Evolutionary conservation across 192 early-diverging fungal genomes (phyloP), one percentile per base, ranked within the genome.

Genomic region (Mycoemilia scoparia): DNA sequence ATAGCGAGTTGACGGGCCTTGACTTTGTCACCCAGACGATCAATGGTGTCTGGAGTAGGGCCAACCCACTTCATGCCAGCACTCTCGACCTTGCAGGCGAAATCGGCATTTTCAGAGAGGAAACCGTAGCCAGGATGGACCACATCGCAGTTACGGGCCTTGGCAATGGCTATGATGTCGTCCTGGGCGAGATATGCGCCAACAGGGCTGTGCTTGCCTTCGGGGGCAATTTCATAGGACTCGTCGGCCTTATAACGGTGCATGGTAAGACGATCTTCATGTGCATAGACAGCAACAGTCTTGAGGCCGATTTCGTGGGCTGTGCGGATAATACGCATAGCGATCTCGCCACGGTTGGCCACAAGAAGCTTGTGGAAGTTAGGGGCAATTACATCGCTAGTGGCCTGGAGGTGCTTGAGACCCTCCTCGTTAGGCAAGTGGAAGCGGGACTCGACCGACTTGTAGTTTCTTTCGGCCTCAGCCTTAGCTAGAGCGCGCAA

Each of bases 81-180:
- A 2, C 63, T 78, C 38, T 78, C 77, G 22, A 87, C 82, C 53
- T 82, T 84, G 49, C 73, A 66, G 5, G 89, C 89, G 64, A 97
- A 97, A 33, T 66, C 66, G 11, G 89, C 66, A 49, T 97, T 95
- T 58, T 97, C 92, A 20, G 78, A 76, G 24, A 97, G 62, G 66
- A 97, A 93, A 21, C 92, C 92, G 57, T 97, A 97, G 31, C 88
- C 87, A 17, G 88, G 91, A 43, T 93, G 91, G 55, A 96, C 84
- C 51, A 77, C 84, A 40, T 69, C 75, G 37, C 81, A 82, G 47
- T 74, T 70, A 30, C 73, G 75, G 39, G 68, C 47, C 34, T 80
- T 72, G 13, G 89, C 92, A 47, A 92, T 86, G 17, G 60, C 62
- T 36, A 96, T 70, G 37, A 96, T 92, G 43, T 85, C 82, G 51